Percentiles rank a stretch among this genome's conserved stretches.
phyloP scores from a whole-genome alignment of 805 yeast genomes.

The Suhomyces vadensis region DNA sequence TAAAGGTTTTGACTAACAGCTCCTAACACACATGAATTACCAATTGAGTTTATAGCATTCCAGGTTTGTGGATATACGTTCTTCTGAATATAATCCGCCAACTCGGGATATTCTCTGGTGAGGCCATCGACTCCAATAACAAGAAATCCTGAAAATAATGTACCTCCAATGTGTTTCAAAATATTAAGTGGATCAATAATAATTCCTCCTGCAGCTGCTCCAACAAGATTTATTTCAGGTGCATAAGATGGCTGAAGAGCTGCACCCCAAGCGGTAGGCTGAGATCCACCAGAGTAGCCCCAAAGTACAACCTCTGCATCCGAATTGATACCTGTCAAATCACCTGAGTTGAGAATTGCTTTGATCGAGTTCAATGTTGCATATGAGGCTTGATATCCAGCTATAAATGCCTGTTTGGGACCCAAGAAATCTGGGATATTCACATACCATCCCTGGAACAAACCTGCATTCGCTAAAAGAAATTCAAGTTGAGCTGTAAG shows the following conservation, averaged over 20 bases:
- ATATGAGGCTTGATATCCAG: conserved; percentile 33
- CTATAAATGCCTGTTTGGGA: conserved; percentile 30
- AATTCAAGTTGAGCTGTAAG: conserved; percentile 18
- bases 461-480: conserved; percentile 13
- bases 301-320: conserved; percentile 26
- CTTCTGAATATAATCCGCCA: not conserved
- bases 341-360: conserved; percentile 23
- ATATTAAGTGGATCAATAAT: conserved; percentile 35
- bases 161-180: conserved; percentile 25
- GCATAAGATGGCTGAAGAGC: conserved; percentile 38
- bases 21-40: conserved; percentile 9
- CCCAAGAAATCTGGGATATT: conserved; percentile 40
- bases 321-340: conserved; percentile 19
- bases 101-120: conserved; percentile 29
- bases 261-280: conserved; percentile 42
- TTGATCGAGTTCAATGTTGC: conserved; percentile 32
- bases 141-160: conserved; percentile 30
- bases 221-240: conserved; percentile 31
- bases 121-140: conserved; percentile 34
- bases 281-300: conserved; percentile 44
- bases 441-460: conserved; percentile 33
- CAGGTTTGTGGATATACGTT: not conserved
- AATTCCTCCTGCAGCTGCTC: conserved; percentile 40
- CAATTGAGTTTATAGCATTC: not conserved
- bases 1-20: not conserved